Conservation (phyloP, 495 filamentous ascomycete genomes). For the Aspergillus steynii region DNA sequence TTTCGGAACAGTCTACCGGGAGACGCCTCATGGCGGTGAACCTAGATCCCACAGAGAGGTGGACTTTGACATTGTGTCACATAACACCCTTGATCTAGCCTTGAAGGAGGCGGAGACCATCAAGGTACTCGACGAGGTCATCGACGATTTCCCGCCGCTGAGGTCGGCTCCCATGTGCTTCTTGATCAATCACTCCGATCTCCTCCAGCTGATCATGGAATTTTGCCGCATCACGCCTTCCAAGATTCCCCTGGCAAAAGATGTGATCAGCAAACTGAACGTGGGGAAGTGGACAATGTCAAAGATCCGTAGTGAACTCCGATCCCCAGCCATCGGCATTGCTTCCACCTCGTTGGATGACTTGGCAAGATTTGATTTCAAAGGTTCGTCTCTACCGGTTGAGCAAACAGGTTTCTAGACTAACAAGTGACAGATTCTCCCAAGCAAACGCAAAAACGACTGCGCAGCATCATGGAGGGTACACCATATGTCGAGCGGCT, state of each 20-base stretch:
- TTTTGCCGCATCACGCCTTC: conserved; percentile 74
- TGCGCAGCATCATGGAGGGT: conserved; percentile 74
- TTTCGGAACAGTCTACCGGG: conserved; percentile 88
- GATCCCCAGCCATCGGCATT: conserved; percentile 75
- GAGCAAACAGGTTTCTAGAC: conserved; percentile 7
- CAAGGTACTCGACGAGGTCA: conserved; percentile 90
- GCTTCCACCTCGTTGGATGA: conserved; percentile 91
- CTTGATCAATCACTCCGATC: conserved; percentile 84
- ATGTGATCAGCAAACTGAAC: conserved; percentile 85
- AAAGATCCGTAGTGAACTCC: conserved; percentile 80
- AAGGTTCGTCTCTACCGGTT: conserved; percentile 52
- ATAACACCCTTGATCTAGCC: conserved; percentile 76
- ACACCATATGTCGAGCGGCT: conserved; percentile 65
- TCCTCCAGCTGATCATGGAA: conserved; percentile 82
- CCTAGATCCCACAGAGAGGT: conserved; percentile 84
- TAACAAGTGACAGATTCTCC: conserved; percentile 56
- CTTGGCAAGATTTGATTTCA: conserved; percentile 84
- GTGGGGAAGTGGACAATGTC: conserved; percentile 80
- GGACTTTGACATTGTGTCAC: conserved; percentile 90
- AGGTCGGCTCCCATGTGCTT: conserved; percentile 78
- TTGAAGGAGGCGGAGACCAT: conserved; percentile 93
- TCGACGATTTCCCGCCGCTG: conserved; percentile 76
- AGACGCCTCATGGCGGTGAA: conserved; percentile 71
- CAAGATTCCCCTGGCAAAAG: conserved; percentile 72
- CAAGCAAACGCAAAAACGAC: conserved; percentile 68